Base-by-base conservation (phyloP, 2,329 filamentous ascomycete genomes). In the Fusarium sp. region DNA sequence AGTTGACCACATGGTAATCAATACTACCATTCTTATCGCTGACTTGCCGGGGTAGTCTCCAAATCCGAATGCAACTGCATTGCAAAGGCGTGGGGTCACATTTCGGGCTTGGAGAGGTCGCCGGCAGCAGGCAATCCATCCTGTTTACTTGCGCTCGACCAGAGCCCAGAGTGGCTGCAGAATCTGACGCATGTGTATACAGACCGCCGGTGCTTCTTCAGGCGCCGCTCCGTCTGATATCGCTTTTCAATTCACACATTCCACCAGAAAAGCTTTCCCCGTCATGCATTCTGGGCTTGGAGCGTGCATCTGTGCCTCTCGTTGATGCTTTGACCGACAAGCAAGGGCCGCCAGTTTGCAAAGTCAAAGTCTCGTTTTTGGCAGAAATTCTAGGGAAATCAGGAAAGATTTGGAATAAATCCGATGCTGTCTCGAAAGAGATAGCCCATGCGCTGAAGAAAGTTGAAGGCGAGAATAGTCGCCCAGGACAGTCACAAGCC, bases 261-360 rank as follows among this genome's bases (percentile, higher is more conserved):
- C 39, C 45, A 5, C 53, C 67, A 10, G 52, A 66, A 31, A 69
- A 67, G 10, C 23, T 66, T 19, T 70, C 68, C 9, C 68, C 68
- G 2, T 61, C 68, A 1, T 70, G 66, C 17, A 52, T 67, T 7
- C 38, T 57, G n/a, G 57, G 65, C 4, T 43, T 70, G 9, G 48
- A 58, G 33, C 51, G 43, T 33, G 64, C 54, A 6, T 46, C 38
- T 1, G 19, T 51, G 9, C 49, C 62, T 27, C 43, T 70, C 21
- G 19, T 55, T 3, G 21, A 67, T 42, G 49, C 42, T 17, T 57
- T 56, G n/a, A 9, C 56, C 17, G 47, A 41, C 15, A 36, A 42
- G 8, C 33, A 15, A n/a, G 51, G 38, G 4, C 36, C 23, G 7
- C 47, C 38, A 0, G 14, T 53, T 17, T 37, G 68, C 19, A 52